Evolutionary conservation across 306 rosid species (phyloP).

Genomic region (Hippophae gyantsensis): DNA sequence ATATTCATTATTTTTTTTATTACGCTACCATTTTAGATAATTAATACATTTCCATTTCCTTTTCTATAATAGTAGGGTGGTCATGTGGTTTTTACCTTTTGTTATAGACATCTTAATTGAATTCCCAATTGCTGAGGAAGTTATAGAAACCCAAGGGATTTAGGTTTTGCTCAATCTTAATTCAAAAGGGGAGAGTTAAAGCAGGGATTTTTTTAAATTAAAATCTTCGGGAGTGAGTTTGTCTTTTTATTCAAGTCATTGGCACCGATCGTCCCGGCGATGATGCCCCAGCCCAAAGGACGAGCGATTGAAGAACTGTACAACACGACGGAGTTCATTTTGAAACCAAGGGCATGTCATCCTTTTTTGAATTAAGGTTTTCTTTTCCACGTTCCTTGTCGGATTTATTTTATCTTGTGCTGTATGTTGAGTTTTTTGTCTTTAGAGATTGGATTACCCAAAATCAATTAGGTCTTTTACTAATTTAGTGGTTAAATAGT

Average conservation of each 20-base stretch:
- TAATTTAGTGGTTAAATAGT: constrained; percentile 31
- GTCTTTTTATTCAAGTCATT: constrained; percentile 9
- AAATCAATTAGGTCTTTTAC: constrained; percentile 15
- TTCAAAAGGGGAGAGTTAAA: too few relatives aligned
- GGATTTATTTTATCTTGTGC: constrained; percentile 2
- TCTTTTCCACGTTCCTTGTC: constrained; percentile 9
- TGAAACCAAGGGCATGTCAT: constrained; percentile 43
- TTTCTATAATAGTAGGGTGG: constrained; percentile 6
- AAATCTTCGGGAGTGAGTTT: too few relatives aligned
- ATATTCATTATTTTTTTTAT: too few relatives aligned
- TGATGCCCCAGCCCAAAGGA: constrained; percentile 25
- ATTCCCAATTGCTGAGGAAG: constrained; percentile 6
- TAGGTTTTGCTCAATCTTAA: background rate
- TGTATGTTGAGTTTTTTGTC: background rate
- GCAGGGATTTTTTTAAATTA: too few relatives aligned
- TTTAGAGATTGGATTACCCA: constrained; percentile 3
- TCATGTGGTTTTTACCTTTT: constrained; percentile 16
- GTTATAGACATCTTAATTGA: constrained; percentile 11
- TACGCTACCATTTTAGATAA: too few relatives aligned
- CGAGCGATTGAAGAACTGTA: constrained; percentile 28
- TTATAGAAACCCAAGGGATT: background rate
- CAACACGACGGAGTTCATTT: constrained; percentile 29
- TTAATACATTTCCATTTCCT: too few relatives aligned
- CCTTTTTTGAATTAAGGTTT: constrained; percentile 33
- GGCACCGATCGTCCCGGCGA: constrained; percentile 24